Base-by-base conservation (phyloP, 2,329 filamentous ascomycete species). In the Cyclaneusma minus region DNA sequence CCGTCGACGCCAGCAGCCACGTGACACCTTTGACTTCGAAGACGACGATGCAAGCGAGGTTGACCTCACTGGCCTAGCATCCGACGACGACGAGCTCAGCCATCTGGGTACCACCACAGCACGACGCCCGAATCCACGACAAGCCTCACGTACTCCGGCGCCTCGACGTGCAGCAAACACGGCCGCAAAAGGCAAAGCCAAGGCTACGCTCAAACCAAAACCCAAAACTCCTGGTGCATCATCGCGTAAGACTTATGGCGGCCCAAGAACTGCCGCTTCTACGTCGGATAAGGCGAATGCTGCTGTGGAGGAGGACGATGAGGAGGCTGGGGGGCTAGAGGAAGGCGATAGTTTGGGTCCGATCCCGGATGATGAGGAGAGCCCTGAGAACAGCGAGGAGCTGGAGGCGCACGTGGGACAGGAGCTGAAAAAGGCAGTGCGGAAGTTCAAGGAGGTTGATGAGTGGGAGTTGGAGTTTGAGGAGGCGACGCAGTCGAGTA, bases 391-490 rank as follows among this genome's bases (percentile, higher is more conserved):
- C 41, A 50, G 52, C 36, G 40, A 49, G 41, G 38, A 48, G 37
- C 20, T 54, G 41, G 43, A 52, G 30, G 47, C 47, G 25, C 45
- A 52, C 5, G 43, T 60, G 24, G 52, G 60, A 5, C 41, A 41
- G 25, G 44, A 49, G 54, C 52, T 79, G 33, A 66, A 65, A 48
- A 54, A 59, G 25, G 66, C 68, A 21, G 57, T 57, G 7, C 60
- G 55, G 43, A 77, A 77, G 49, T 79, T 79, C 40, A 60, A 65
- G 45, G 72, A 78, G 49, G 73, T 79, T 21, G 73, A 79, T 45
- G 56, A 62, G 49, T 79, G 71, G 70, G 60, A 73, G 49, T 50
- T 79, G 33, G 68, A 70, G 26, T 79, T 67, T 47, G 73, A 79
- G 52, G 68, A 72, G 37, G 59, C 70, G 25, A 60, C 59, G 13